Percentiles rank a stretch among this genome's conserved stretches.
Evolutionary conservation across 1,284 basidiomycete genomes (phyloP).

Genomic region (Boletellus deceptivus): DNA sequence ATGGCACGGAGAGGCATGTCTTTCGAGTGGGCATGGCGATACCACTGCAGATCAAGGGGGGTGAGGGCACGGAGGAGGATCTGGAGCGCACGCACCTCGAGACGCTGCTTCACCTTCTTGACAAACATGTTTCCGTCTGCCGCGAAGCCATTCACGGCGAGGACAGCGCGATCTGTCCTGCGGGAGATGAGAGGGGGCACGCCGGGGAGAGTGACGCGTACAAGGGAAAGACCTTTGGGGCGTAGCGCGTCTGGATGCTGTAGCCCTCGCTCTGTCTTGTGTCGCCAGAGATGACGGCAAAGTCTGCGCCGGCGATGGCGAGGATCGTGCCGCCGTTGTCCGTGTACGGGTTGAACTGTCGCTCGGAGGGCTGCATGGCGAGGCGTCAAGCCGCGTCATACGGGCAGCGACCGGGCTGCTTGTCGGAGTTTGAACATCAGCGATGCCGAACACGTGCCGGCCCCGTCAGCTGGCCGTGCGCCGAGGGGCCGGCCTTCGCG

Average conservation of each 20-base stretch:
- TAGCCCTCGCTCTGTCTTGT: slow-evolving; percentile 94
- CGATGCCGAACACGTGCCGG: too few species aligned
- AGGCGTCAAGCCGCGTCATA: slow-evolving; percentile 27
- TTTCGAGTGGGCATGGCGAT: slow-evolving; percentile 90
- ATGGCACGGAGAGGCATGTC: slow-evolving; percentile 92
- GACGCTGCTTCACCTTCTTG: slow-evolving; percentile 88
- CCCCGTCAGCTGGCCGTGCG: too few species aligned
- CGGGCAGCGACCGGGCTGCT: neutral
- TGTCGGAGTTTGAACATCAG: slow-evolving; percentile 6
- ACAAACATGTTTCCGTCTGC: slow-evolving; percentile 96
- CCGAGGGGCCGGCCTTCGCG: too few species aligned
- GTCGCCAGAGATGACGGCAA: slow-evolving; percentile 91
- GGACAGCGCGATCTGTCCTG: slow-evolving; percentile 89
- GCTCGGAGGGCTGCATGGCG: slow-evolving; percentile 44
- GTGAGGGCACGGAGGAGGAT: slow-evolving; percentile 5
- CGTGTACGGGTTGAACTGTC: slow-evolving; percentile 82
- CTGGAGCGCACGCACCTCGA: slow-evolving; percentile 63
- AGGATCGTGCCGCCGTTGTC: slow-evolving; percentile 94
- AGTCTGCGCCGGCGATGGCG: slow-evolving; percentile 89
- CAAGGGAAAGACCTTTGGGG: slow-evolving; percentile 87
- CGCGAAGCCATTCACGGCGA: slow-evolving; percentile 93
- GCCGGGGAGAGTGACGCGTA: slow-evolving; percentile 33
- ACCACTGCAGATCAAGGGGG: slow-evolving; percentile 63
- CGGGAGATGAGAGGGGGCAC: slow-evolving; percentile 4
- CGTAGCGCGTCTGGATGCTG: slow-evolving; percentile 93